These are phyloP conservation scores for Candida montana DNA, from an alignment of 805 yeast genomes.

Conservation along the genomic window DNA sequence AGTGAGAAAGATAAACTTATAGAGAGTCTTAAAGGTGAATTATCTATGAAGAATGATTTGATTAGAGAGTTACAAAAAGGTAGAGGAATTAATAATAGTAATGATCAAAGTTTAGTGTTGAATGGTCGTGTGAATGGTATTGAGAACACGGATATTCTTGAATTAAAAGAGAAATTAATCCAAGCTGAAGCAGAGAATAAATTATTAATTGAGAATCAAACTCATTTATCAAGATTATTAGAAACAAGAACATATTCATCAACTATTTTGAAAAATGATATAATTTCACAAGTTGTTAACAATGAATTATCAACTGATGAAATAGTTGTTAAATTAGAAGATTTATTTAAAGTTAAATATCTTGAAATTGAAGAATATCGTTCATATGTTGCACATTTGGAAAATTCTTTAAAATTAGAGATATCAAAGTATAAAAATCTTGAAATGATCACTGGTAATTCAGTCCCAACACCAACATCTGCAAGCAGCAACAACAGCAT, in stretches of 20 bases:
- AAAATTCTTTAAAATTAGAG: slow-evolving; percentile 39
- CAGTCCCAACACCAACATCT: slow-evolving; percentile 12
- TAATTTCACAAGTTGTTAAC: slow-evolving; percentile 49
- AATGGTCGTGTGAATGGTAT: too few species aligned
- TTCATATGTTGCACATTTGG: slow-evolving; percentile 56
- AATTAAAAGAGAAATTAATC: slow-evolving; percentile 27
- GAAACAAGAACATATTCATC: slow-evolving; percentile 54
- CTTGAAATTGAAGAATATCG: slow-evolving; percentile 54
- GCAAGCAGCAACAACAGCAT: slow-evolving; percentile 15
- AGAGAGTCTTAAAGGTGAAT: slow-evolving; percentile 49
- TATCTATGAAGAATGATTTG: slow-evolving; percentile 58
- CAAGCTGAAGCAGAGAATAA: slow-evolving; percentile 58
- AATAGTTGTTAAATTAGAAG: slow-evolving; percentile 39
- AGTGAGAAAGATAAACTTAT: slow-evolving; percentile 47
- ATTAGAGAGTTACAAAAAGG: slow-evolving; percentile 33
- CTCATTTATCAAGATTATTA: slow-evolving; percentile 60
- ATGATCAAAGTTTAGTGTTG: neutral
- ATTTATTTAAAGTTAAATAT: slow-evolving; percentile 41
- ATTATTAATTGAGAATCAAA: slow-evolving; percentile 59
- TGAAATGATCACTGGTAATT: neutral
- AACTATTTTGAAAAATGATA: slow-evolving; percentile 52
- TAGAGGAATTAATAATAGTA: neutral
- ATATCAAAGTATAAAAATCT: slow-evolving; percentile 6
- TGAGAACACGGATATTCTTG: neutral
- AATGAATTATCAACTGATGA: slow-evolving; percentile 14